Conservation (phyloP, 306 rosid genomes). For the Trichosanthes truncata region DNA sequence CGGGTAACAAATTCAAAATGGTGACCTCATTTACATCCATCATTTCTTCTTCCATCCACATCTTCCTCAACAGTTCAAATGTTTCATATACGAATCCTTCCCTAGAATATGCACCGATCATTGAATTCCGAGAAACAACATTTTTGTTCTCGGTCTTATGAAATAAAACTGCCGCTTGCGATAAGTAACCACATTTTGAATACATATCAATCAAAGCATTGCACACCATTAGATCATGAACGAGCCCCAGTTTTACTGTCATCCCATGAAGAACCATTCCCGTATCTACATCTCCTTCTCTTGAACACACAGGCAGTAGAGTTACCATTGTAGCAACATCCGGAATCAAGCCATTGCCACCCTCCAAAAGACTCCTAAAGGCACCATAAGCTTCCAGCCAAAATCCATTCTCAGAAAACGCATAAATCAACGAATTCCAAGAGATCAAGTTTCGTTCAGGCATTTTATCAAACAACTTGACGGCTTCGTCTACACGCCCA, state of each 20-base stretch:
- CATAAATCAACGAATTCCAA: constrained; percentile 66
- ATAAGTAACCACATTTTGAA: constrained; percentile 48
- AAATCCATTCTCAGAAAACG: constrained; percentile 42
- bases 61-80: constrained; percentile 45
- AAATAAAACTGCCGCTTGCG: constrained; percentile 38
- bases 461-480: constrained; percentile 47
- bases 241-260: constrained; percentile 50
- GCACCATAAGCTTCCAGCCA: constrained; percentile 26
- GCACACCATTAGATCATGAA: constrained; percentile 40
- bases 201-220: constrained; percentile 76
- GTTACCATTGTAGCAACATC: constrained; percentile 75
- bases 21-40: constrained; percentile 53
- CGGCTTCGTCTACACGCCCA: constrained; percentile 35
- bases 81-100: constrained; percentile 35
- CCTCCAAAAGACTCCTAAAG: constrained; percentile 31
- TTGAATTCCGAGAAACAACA: constrained; percentile 77
- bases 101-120: constrained; percentile 56
- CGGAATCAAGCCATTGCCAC: constrained; percentile 33
- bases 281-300: constrained; percentile 29
- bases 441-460: constrained; percentile 56
- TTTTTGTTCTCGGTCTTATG: constrained; percentile 34
- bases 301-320: constrained; percentile 48
- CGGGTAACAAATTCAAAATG: constrained; percentile 53
- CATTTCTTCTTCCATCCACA: constrained; percentile 36
- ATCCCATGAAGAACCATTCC: constrained; percentile 67